Conservation (phyloP, 2,329 filamentous ascomycete genomes). For the Botrytis hyacinthi region DNA sequence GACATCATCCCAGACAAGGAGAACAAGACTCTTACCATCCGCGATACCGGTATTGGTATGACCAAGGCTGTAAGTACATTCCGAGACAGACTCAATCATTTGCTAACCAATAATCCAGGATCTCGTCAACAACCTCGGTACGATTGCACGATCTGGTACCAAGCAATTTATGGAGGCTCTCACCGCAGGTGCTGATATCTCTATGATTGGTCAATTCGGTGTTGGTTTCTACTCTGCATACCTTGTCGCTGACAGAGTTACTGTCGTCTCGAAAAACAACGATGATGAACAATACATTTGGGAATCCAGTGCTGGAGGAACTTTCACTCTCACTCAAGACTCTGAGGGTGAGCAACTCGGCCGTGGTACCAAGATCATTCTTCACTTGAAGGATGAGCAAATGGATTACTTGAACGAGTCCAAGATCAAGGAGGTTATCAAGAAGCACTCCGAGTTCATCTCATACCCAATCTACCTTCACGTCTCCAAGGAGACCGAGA, state of each 20-base stretch:
- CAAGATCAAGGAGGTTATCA: constrained; percentile 99
- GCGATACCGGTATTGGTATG: constrained; percentile 99
- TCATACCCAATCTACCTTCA: constrained; percentile 99
- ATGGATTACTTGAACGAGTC: constrained; percentile 96
- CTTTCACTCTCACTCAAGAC: constrained; percentile 89
- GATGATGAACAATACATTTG: constrained; percentile 99
- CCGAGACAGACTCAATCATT: constrained; percentile 17
- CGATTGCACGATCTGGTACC: constrained; percentile 97
- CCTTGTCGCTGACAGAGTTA: constrained; percentile 95
- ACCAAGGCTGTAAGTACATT: constrained; percentile 87
- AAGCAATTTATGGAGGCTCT: constrained; percentile 99
- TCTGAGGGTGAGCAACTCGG: constrained; percentile 87
- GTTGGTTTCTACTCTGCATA: constrained; percentile 99
- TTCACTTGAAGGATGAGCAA: constrained; percentile 99
- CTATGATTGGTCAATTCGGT: constrained; percentile 99
- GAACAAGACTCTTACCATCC: constrained; percentile 95
- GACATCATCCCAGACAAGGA: constrained; percentile 98
- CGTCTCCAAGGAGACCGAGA: constrained; percentile 99
- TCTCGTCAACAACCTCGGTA: constrained; percentile 99
- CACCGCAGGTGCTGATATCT: constrained; percentile 96
- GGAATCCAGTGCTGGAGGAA: constrained; percentile 96
- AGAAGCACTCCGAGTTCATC: constrained; percentile 99
- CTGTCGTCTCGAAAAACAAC: constrained; percentile 97
- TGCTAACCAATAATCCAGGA: constrained; percentile 59
- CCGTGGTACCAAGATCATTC: constrained; percentile 96